Evolutionary conservation across 1,284 basidiomycete species (phyloP), one percentile per base, ranked within the genome.

Genomic region (Apiotrichum akiyoshidainum): DNA sequence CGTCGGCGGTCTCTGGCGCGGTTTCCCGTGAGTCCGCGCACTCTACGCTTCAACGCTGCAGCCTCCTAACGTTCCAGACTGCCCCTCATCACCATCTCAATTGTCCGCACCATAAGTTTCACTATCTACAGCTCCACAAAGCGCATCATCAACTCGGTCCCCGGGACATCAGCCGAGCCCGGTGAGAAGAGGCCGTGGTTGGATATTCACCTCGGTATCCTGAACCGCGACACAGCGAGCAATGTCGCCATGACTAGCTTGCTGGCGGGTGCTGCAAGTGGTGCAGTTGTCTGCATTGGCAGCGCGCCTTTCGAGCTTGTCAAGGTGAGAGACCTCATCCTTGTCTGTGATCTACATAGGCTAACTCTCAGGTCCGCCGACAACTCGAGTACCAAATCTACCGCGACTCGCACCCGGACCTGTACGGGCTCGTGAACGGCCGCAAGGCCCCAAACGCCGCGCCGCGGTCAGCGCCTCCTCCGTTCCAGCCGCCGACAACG

Each of bases 301-400:
- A 90, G 89, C 80, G 87, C 89, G 65, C 91, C 94, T 35, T 98
- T 98, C 68, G 94, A 97, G 76, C 86, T 98, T 45, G 92, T 97
- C 68, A 97, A 98, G 83, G 92, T 93, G 65, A 66, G 80, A 61
- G 1, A 3, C 12, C n/a, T 35, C 16, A 44, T 26, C 19, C 8
- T 35, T 34, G 17, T 17, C 11, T n/a, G n/a, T n/a, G 21, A 31
- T 44, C 48, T 14, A 1, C 9, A n/a, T 48, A 52, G 17, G 57
- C 34, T 21, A 45, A 39, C 35, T 6, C 35, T 55, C 68, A 91
- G 89, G 87, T 92, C 56, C 87, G 91, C 61, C 82, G 92, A 65
- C 94, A 99, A 71, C 81, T 99, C 52, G 95, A 98, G 78, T 98
- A 90, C 70, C 86, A 90, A 50, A 98, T 98, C 60, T 76, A 72